Percentiles rank a stretch among this genome's conserved stretches.
Conservation (phyloP, 148 eudicot species). For the Chenopodium formosanum region DNA sequence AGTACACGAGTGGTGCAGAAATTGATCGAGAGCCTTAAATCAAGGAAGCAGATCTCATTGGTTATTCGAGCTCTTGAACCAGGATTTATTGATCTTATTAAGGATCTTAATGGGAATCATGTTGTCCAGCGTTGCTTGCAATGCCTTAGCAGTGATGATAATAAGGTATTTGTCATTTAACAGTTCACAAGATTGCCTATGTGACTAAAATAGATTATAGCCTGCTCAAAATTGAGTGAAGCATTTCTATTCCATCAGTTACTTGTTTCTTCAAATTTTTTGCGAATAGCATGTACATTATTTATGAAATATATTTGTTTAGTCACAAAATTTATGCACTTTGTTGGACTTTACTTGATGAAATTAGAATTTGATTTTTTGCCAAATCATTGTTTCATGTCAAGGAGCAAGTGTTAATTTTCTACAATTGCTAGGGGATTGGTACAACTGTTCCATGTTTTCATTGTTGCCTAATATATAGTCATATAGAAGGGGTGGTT, state of each 20-base stretch:
- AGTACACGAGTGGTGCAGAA: slow-evolving; percentile 83
- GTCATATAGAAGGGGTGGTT: background rate
- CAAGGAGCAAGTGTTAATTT: background rate
- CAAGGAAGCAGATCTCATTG: slow-evolving; percentile 50
- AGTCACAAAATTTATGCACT: background rate
- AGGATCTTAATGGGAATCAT: slow-evolving; percentile 73
- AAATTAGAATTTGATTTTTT: too few relatives aligned
- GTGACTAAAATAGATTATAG: background rate
- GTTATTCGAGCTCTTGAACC: slow-evolving; percentile 54
- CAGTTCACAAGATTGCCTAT: background rate
- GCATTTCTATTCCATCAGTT: background rate
- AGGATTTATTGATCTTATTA: slow-evolving; percentile 65
- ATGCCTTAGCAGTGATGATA: slow-evolving; percentile 54
- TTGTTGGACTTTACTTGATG: background rate
- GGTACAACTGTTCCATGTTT: slow-evolving; percentile 4
- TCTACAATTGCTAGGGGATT: background rate
- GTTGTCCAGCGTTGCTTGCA: slow-evolving; percentile 71
- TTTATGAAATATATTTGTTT: background rate
- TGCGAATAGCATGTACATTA: background rate
- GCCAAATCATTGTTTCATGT: background rate
- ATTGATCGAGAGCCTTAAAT: slow-evolving; percentile 59
- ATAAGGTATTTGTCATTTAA: slow-evolving; percentile 41
- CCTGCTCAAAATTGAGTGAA: background rate
- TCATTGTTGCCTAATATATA: background rate
- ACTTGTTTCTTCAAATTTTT: background rate